Percentiles rank a stretch among this genome's conserved stretches.
Conservation (phyloP, 2,329 filamentous ascomycete genomes). For the Hypoxylon sp. region DNA sequence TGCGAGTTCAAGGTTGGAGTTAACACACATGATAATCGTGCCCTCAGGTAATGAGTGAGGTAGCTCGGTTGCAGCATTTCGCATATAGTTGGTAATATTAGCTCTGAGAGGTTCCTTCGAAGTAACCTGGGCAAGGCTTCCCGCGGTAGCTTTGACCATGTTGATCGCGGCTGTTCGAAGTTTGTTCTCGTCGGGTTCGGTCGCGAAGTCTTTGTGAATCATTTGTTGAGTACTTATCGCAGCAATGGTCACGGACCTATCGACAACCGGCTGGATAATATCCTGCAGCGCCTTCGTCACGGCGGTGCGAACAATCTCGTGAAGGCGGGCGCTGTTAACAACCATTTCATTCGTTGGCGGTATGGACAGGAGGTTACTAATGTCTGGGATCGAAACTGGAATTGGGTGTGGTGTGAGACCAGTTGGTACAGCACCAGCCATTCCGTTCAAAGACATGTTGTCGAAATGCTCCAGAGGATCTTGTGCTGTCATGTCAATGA, state of each 20-base stretch:
- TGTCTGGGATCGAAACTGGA: slow-evolving; percentile 85
- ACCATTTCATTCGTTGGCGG: slow-evolving; percentile 87
- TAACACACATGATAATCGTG: slow-evolving; percentile 98
- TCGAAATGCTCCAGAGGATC: slow-evolving; percentile 87
- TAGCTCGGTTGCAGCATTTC: slow-evolving; percentile 76
- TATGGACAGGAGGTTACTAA: slow-evolving; percentile 83
- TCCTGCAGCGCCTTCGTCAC: slow-evolving; percentile 93
- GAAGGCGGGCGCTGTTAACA: slow-evolving; percentile 76
- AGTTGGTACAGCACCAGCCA: slow-evolving; percentile 76
- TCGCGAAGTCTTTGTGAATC: slow-evolving; percentile 95
- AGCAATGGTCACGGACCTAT: slow-evolving; percentile 96
- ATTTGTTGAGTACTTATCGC: slow-evolving; percentile 97
- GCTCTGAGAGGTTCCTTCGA: slow-evolving; percentile 97
- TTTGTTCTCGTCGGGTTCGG: slow-evolving; percentile 90
- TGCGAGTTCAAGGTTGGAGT: slow-evolving; percentile 94
- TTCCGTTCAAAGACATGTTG: slow-evolving; percentile 82
- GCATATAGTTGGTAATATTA: slow-evolving; percentile 97
- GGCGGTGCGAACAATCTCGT: slow-evolving; percentile 86
- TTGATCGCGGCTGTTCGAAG: slow-evolving; percentile 89
- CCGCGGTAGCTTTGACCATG: slow-evolving; percentile 95
- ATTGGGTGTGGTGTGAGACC: slow-evolving; percentile 85
- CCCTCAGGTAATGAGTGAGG: slow-evolving; percentile 91
- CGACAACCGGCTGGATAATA: slow-evolving; percentile 97
- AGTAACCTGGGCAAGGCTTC: slow-evolving; percentile 94
- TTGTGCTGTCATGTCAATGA: slow-evolving; percentile 70